Conservation (phyloP, 139 green algal species). For the Dunaliella primolecta region DNA sequence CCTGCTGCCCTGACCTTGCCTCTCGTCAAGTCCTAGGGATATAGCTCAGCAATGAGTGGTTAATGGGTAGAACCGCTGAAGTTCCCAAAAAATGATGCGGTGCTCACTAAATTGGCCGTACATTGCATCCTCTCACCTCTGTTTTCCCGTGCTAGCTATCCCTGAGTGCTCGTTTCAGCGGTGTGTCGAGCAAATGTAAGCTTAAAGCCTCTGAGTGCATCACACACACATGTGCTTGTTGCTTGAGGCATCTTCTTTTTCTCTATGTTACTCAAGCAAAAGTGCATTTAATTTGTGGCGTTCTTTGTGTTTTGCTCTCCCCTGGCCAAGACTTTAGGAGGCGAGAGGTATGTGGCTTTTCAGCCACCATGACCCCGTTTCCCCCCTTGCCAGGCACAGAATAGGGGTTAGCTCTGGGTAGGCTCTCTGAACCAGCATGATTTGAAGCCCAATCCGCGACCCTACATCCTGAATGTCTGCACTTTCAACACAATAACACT, state of each 20-base stretch:
- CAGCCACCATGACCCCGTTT: not conserved
- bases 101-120: not conserved
- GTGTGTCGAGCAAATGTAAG: no score
- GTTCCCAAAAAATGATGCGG: not conserved
- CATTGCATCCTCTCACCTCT: not conserved
- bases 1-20: not conserved
- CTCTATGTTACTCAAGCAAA: no score
- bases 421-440: slow-evolving; percentile 11
- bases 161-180: no score
- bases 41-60: not conserved
- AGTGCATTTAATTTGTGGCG: no score
- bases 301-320: no score
- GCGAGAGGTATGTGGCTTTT: not conserved
- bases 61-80: not conserved
- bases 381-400: not conserved
- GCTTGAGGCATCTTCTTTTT: no score
- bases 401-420: slow-evolving; percentile 32
- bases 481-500: no score
- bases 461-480: slow-evolving; percentile 22
- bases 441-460: slow-evolving; percentile 34
- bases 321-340: not conserved
- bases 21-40: not conserved
- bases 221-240: no score
- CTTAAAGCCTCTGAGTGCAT: no score
- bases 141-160: no score